Evolutionary conservation across 805 yeast species (phyloP).

Genomic region (Yamadazyma endophytica): DNA sequence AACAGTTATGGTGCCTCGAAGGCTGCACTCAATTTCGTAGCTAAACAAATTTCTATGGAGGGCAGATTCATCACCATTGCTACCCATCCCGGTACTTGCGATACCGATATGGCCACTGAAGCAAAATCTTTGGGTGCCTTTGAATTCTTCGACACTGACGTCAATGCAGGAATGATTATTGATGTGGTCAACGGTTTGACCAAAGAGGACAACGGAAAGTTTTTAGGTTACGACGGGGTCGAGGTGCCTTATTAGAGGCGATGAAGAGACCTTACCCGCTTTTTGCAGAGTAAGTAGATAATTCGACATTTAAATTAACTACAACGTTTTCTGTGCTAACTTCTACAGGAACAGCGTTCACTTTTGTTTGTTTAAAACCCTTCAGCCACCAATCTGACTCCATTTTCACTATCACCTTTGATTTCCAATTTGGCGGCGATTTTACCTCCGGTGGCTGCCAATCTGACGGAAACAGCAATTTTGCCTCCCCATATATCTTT

Average conservation of each 20-base stretch:
- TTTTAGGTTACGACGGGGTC: slow-evolving; percentile 1
- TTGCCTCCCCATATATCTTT: slow-evolving; percentile 62
- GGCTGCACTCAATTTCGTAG: slow-evolving; percentile 29
- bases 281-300: too few species aligned
- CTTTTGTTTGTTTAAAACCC: slow-evolving; percentile 17
- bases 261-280: too few species aligned
- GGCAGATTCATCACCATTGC: slow-evolving; percentile 8
- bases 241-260: too few species aligned
- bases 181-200: neutral
- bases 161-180: slow-evolving; percentile 1
- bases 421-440: slow-evolving; percentile 57
- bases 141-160: neutral
- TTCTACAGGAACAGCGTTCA: neutral
- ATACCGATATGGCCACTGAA: slow-evolving; percentile 24
- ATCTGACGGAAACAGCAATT: slow-evolving; percentile 46
- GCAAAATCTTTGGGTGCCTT: slow-evolving; percentile 1
- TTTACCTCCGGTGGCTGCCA: slow-evolving; percentile 53
- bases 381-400: slow-evolving; percentile 49
- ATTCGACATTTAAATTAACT: too few species aligned
- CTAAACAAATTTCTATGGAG: slow-evolving; percentile 20
- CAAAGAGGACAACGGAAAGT: slow-evolving; percentile 1
- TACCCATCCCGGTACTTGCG: slow-evolving; percentile 37
- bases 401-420: slow-evolving; percentile 43
- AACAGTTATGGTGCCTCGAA: slow-evolving; percentile 33
- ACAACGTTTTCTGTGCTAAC: too few species aligned